These are phyloP conservation scores for Vinca major DNA, from an alignment of 305 asterid genomes.

Conservation along the genomic window DNA sequence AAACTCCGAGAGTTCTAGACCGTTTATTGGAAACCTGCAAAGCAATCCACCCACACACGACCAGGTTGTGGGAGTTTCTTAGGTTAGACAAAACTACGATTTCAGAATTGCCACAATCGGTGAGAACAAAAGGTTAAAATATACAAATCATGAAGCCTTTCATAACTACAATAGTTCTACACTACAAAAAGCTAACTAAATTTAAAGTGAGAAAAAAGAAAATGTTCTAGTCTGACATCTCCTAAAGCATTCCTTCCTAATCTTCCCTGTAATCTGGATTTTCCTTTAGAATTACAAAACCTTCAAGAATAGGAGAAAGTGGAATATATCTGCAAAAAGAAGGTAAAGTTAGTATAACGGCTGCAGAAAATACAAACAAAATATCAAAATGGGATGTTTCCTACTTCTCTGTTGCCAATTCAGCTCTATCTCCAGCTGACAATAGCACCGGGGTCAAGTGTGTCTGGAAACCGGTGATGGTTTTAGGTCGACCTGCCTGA, in stretches of 20 bases:
- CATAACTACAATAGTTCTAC: no score
- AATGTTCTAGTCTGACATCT: no score
- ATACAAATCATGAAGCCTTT: no score
- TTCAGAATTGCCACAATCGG: no score
- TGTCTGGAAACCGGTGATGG: conserved; percentile 95
- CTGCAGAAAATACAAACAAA: not conserved
- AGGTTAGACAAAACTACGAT: no score
- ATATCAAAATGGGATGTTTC: not conserved
- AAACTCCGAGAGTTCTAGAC: no score
- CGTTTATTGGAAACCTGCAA: no score
- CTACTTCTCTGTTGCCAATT: conserved; percentile 94
- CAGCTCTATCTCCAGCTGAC: conserved; percentile 94
- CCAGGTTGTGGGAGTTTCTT: no score
- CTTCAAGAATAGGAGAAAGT: conserved; percentile 84
- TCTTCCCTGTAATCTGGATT: conserved; percentile 84
- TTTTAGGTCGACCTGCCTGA: conserved; percentile 94
- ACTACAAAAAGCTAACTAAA: no score
- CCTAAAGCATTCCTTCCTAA: conserved; percentile 12
- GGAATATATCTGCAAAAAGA: conserved; percentile 57
- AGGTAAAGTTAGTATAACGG: not conserved
- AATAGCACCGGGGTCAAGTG: conserved; percentile 90
- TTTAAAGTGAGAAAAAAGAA: no score
- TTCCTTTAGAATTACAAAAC: conserved; percentile 83
- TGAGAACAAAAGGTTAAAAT: no score
- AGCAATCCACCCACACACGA: no score